Evolutionary conservation across 1,284 basidiomycete species (phyloP), one percentile per base, ranked within the genome.

Genomic region (Moesziomyces sp.): DNA sequence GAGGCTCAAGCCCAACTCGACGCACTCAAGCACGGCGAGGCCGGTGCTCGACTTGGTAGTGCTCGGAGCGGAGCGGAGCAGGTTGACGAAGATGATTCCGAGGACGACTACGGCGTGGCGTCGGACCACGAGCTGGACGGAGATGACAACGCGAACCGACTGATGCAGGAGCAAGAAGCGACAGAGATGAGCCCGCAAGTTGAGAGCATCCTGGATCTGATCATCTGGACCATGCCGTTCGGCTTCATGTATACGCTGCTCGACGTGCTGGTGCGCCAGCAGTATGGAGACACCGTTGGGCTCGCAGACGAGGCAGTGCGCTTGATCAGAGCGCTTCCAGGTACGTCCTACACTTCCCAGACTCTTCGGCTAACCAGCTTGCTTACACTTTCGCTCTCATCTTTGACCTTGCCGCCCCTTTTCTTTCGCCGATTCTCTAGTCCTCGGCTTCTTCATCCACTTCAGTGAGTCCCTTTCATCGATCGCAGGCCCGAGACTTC

Each of bases 161-260:
- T 79, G 44, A 62, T 78, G 59, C 44, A 58, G 45, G 66, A 76
- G 26, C 50, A 72, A 19, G 46, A 74, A 35, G 76, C 72, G 23
- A 68, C 52, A 6, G 63, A 62, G 40, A 73, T 82, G 64, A 68
- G 64, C 35, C 58, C 70, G 3, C 26, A 45, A 11, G 52, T 74
- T 13, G 79, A 81, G 51, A 55, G 51, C 10, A 52, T 59, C 5
- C 49, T 83, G 28, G 81, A 83, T 62, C 54, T 77, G 14, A 24
- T 82, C 3, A 78, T 82, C 26, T 83, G 81, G 81, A 74, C 73
- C 28, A 82, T 83, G 59, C 82, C 82, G 19, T 80, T 83, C 42
- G 64, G 67, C 8, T 82, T 83, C 56, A 48, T 81, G 40, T 84
- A 72, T 44, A 67, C 80, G 46, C 52, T 84, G 47, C 46, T 84